A percentile compares a stretch with the other conserved stretches of the same genome.
These are phyloP conservation scores for Calonectria naviculata DNA, from an alignment of 2,329 filamentous ascomycete species.

Conservation along the genomic window DNA sequence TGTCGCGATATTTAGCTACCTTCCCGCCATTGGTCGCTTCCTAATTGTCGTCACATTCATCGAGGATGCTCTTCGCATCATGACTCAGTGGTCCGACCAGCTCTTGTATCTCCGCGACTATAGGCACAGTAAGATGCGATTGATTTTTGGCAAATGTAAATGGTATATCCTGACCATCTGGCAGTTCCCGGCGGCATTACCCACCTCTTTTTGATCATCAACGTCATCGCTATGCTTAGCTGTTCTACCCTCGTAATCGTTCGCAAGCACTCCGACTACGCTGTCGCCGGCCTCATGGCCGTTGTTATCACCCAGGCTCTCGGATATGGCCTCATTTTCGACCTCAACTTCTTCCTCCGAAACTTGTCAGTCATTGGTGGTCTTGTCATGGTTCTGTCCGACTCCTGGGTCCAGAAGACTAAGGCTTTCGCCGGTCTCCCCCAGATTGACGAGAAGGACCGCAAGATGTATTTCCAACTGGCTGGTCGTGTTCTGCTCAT, in stretches of 20 bases:
- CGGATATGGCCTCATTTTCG: slow-evolving; percentile 97
- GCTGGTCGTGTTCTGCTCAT: slow-evolving; percentile 95
- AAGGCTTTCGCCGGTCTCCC: slow-evolving; percentile 96
- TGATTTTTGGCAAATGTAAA: neutral
- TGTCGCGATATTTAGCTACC: slow-evolving; percentile 69
- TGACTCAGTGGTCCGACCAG: slow-evolving; percentile 98
- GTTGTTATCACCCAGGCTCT: slow-evolving; percentile 95
- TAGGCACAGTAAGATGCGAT: slow-evolving; percentile 79
- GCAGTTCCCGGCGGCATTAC: slow-evolving; percentile 89
- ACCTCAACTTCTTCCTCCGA: slow-evolving; percentile 99
- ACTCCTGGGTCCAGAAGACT: slow-evolving; percentile 97
- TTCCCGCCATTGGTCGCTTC: slow-evolving; percentile 96
- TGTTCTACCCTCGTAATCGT: slow-evolving; percentile 90
- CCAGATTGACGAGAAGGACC: slow-evolving; percentile 97
- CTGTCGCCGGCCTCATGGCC: slow-evolving; percentile 87
- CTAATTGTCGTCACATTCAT: slow-evolving; percentile 98
- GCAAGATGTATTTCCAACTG: slow-evolving; percentile 99
- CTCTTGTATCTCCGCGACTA: slow-evolving; percentile 93
- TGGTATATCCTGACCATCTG: slow-evolving; percentile 30
- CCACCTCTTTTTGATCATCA: slow-evolving; percentile 90
- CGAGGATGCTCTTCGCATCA: slow-evolving; percentile 94
- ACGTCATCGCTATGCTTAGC: slow-evolving; percentile 86
- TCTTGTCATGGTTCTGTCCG: slow-evolving; percentile 96
- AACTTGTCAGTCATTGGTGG: slow-evolving; percentile 98
- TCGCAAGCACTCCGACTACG: slow-evolving; percentile 93